phyloP scores from a whole-genome alignment of 768 basidiomycete species.

The Hirschioporus abietinus region DNA sequence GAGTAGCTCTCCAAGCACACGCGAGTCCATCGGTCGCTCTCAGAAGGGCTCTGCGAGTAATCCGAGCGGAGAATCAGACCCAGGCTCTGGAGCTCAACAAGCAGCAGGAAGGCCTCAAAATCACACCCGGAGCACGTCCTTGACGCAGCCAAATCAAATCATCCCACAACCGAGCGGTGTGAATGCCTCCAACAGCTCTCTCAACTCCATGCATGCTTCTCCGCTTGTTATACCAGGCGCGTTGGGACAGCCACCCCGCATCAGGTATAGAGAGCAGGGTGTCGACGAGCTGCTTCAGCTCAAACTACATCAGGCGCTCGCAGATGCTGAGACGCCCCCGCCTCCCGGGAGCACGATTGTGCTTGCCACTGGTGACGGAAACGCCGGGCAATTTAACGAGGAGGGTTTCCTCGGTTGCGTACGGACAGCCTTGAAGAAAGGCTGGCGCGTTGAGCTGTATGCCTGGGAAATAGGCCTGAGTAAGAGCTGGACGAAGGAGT shows the following conservation, averaged over 20 bases:
- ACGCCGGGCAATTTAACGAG: conserved; percentile 87
- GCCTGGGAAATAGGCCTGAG: conserved; percentile 86
- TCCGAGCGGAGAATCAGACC: conserved; percentile 27
- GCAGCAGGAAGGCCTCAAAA: conserved; percentile 21
- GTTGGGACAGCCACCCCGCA: conserved; percentile 27
- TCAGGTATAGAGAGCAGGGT: conserved; percentile 83
- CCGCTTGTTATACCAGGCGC: conserved; percentile 7
- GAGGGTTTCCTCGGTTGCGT: conserved; percentile 91
- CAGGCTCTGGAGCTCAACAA: conserved; percentile 12
- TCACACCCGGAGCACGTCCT: conserved; percentile 21
- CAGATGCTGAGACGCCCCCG: conserved; percentile 56
- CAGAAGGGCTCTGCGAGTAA: conserved; percentile 21
- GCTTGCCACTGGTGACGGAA: conserved; percentile 91
- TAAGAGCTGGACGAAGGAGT: conserved; percentile 69
- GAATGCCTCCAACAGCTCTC: conserved; percentile 8
- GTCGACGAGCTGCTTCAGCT: conserved; percentile 94
- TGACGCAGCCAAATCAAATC: conserved; percentile 10
- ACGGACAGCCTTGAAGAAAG: conserved; percentile 76
- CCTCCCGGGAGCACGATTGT: conserved; percentile 73
- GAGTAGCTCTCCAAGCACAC: conserved; percentile 7
- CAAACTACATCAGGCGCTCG: conserved; percentile 84
- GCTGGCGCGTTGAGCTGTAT: conserved; percentile 94
- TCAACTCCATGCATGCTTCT: conserved; percentile 3
- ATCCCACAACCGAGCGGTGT: conserved; percentile 17
- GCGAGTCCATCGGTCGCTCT: conserved; percentile 13